Conservation (phyloP, 1,139 yeast genomes). For the Lodderomyces beijingensis region DNA sequence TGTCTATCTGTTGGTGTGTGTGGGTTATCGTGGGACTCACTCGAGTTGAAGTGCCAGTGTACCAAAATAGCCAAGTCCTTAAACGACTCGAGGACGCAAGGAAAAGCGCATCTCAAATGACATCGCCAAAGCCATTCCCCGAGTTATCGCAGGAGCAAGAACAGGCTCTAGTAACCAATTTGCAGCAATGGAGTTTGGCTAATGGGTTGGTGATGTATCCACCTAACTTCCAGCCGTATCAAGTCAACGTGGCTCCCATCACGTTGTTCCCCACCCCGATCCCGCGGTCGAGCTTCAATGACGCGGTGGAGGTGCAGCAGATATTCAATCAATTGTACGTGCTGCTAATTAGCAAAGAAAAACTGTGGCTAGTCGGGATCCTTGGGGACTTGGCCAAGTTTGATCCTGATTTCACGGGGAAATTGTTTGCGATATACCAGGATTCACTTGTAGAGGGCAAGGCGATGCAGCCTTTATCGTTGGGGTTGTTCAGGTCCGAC, state of each 20-base stretch:
- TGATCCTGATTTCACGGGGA: conserved; percentile 81
- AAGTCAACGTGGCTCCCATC: conserved; percentile 73
- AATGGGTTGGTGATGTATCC: conserved; percentile 82
- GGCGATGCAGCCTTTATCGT: conserved; percentile 59
- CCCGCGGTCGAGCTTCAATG: conserved; percentile 59
- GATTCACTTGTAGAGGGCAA: conserved; percentile 35
- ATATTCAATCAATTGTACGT: conserved; percentile 72
- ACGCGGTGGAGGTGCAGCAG: conserved; percentile 66
- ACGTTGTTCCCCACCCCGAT: conserved; percentile 90
- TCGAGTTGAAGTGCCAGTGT: no score
- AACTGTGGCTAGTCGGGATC: conserved; percentile 58
- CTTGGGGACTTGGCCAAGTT: conserved; percentile 51
- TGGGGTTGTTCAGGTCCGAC: conserved; percentile 89
- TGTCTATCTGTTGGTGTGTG: no score
- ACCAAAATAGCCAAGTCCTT: no score
- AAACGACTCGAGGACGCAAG: no score
- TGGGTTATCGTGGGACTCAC: no score
- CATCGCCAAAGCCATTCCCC: conserved; percentile 30
- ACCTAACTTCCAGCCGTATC: conserved; percentile 41
- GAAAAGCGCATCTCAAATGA: no score
- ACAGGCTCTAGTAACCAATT: conserved; percentile 31
- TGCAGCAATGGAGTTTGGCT: conserved; percentile 72
- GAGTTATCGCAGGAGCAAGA: conserved; percentile 24
- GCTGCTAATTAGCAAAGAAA: conserved; percentile 48
- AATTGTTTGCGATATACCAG: conserved; percentile 56